Percentiles rank a stretch among this genome's conserved stretches.
Conservation (phyloP, 2,329 filamentous ascomycete species). For the Alternaria triticimaculans region DNA sequence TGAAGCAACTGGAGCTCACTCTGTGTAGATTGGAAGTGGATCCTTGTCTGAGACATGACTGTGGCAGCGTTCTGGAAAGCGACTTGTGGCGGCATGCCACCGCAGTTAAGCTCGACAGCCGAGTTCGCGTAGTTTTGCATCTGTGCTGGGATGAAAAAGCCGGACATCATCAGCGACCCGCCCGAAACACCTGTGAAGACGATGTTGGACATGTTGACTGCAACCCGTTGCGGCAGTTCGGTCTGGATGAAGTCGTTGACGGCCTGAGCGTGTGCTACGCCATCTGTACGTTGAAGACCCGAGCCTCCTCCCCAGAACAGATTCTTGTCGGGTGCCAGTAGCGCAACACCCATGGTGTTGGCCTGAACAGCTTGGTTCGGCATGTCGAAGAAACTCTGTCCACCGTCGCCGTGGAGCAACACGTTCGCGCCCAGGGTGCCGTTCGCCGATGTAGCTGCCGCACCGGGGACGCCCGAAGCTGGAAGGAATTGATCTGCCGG, state of each 20-base stretch:
- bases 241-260: conserved; percentile 60
- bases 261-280: conserved; percentile 62
- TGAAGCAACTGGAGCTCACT: conserved; percentile 60
- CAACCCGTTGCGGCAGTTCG: conserved; percentile 60
- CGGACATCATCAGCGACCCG: conserved; percentile 60
- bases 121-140: conserved; percentile 59
- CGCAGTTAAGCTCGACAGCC: conserved; percentile 65
- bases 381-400: conserved; percentile 65
- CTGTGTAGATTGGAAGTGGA: conserved; percentile 65
- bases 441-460: conserved; percentile 41
- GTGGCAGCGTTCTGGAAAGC: conserved; percentile 53
- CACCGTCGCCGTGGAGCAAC: conserved; percentile 66
- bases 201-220: conserved; percentile 60
- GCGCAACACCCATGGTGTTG: conserved; percentile 60
- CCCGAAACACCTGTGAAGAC: conserved; percentile 66
- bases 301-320: conserved; percentile 65
- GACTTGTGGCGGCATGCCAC: conserved; percentile 62
- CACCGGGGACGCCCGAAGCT: conserved; percentile 59
- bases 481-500: conserved; percentile 62
- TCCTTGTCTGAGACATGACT: conserved; percentile 55
- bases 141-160: conserved; percentile 65
- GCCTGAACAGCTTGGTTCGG: conserved; percentile 61
- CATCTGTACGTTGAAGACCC: conserved; percentile 62
- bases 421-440: conserved; percentile 59
- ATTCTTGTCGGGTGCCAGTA: conserved; percentile 61